Evolutionary conservation across 352 stramenopile genomes (phyloP), one percentile per base, ranked within the genome.

Genomic region (Pythium guiyangense): DNA sequence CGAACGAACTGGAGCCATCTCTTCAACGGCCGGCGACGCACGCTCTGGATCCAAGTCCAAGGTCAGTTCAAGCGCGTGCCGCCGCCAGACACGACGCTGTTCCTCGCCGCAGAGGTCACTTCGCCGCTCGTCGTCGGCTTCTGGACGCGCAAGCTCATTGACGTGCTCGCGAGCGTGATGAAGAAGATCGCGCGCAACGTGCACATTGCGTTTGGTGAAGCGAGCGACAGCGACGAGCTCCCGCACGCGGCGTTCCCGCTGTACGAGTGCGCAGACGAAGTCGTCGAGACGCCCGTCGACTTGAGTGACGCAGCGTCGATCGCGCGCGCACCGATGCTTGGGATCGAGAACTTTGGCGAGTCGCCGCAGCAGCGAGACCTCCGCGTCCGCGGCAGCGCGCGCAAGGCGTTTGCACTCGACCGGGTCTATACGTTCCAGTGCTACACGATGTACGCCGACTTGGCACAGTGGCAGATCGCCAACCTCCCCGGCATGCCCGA

Each of bases 371-470:
- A 74, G 18, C 64, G 66, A 17, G 52, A 67, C 18, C 39, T 37
- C 42, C 71, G 70, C 22, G 34, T 50, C 43, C 50, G 43, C 11
- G 63, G 5, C 66, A 61, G 1, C 45, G 70, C 1, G 60, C 75
- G 48, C 14, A 64, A 69, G 12, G 52, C 37, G 42, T 82, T 54
- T 49, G 59, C 44, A 6, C 51, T 62, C n/a, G 73, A 73, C 49
- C 71, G 65, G 4, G 51, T 86, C 4, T 86, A 86, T 52, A 79
- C 73, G 10, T 79, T 92, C 57, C 72, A 87, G 56, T 83, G 79
- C 58, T 63, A 80, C 56, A 83, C 72, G 22, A 73, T 67, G 39
- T 71, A 81, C 58, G 52, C 55, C 0, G 72, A 86, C 39, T 62
- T 83, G 54, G 66, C 64, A 35, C 66, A 68, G 44, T 85, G 73